Percentiles rank a stretch among this genome's conserved stretches.
Conservation (phyloP, 2,329 filamentous ascomycete genomes). For the Monosporascus ibericus region DNA sequence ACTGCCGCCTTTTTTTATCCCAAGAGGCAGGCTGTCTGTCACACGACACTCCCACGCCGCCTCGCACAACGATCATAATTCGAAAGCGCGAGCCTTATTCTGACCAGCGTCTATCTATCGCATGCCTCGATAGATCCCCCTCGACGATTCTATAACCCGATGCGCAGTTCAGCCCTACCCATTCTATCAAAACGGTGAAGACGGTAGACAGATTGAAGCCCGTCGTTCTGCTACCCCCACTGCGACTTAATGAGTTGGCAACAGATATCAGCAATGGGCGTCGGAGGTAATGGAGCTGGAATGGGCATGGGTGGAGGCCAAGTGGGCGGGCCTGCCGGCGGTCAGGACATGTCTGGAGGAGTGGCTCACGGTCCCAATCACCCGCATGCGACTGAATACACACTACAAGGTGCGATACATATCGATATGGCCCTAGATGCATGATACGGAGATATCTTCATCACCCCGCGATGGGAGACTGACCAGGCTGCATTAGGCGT, state of each 20-base stretch:
- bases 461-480: constrained; percentile 2
- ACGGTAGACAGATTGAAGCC: constrained; percentile 17
- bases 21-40: not conserved
- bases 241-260: constrained; percentile 29
- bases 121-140: not conserved
- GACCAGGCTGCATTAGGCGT: constrained; percentile 54
- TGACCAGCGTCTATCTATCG: not conserved
- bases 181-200: constrained; percentile 17
- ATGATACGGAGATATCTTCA: too few species aligned
- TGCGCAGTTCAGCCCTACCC: constrained; percentile 18
- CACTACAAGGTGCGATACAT: constrained; percentile 42
- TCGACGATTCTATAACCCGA: constrained; percentile 5
- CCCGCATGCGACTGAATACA: constrained; percentile 56
- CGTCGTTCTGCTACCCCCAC: constrained; percentile 6
- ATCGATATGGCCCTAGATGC: not conserved
- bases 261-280: constrained; percentile 33
- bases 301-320: constrained; percentile 35
- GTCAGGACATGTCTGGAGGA: constrained; percentile 30
- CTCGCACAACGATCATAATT: not conserved
- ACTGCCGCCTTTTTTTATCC: not conserved
- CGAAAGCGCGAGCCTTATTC: not conserved
- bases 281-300: constrained; percentile 28
- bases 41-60: not conserved
- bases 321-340: constrained; percentile 32
- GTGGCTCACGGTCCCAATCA: constrained; percentile 39